These are phyloP conservation scores for Auricularia sp. DNA, from an alignment of 768 basidiomycete genomes.

Conservation along the genomic window DNA sequence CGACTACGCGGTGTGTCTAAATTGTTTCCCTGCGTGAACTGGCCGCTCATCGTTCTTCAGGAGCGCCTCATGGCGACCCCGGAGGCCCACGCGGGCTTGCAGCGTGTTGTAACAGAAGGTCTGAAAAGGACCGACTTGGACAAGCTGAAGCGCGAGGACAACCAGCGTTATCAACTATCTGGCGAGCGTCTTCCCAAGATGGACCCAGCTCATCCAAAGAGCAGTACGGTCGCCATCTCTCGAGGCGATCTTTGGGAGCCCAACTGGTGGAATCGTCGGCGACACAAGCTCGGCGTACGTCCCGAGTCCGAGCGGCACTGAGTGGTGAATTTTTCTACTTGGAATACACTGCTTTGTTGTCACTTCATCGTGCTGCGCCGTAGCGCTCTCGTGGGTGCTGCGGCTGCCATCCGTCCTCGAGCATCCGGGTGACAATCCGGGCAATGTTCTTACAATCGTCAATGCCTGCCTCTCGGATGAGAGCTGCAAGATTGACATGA, in stretches of 20 bases:
- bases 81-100: not conserved
- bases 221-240: not conserved
- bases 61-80: constrained; percentile 1
- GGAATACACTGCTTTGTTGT: not conserved
- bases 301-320: not conserved
- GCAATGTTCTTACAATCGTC: constrained; percentile 9
- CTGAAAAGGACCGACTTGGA: not conserved
- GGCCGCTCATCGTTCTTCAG: not conserved
- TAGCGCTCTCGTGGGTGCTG: not conserved
- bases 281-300: not conserved
- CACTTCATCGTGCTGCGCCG: not conserved
- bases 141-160: not conserved
- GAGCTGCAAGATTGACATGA: not conserved
- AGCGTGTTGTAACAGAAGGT: not conserved
- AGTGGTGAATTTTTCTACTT: not conserved
- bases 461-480: constrained; percentile 1
- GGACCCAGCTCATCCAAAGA: not conserved
- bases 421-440: constrained; percentile 6
- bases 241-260: not conserved
- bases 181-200: not conserved
- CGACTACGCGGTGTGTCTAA: not conserved
- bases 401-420: constrained; percentile 6
- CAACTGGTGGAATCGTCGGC: not conserved
- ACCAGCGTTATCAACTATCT: not conserved
- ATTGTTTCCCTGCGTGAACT: not conserved